Percentiles rank a stretch among this genome's conserved stretches.
Evolutionary conservation across 2,329 filamentous ascomycete genomes (phyloP).

Genomic region (Sarocladium oryzae): DNA sequence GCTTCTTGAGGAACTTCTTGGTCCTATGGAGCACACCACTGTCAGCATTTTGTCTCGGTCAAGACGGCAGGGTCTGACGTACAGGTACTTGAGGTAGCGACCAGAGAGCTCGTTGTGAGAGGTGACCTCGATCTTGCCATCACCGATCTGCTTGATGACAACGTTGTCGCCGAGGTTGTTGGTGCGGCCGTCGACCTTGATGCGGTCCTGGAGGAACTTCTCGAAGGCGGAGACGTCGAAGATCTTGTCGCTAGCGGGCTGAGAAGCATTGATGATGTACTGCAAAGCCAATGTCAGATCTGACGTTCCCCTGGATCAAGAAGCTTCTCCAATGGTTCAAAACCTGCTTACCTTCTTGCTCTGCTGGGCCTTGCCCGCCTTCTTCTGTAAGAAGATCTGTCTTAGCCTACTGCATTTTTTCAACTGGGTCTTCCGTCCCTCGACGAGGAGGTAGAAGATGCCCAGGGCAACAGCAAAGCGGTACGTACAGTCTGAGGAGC

Average conservation of each 20-base stretch:
- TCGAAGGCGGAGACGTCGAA: conserved; percentile 98
- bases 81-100: conserved; percentile 99
- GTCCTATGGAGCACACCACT: conserved; percentile 50
- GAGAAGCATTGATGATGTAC: conserved; percentile 99
- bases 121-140: conserved; percentile 97
- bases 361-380: conserved; percentile 69
- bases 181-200: conserved; percentile 98
- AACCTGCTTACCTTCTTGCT: conserved; percentile 80
- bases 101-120: conserved; percentile 97
- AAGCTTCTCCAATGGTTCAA: neutral
- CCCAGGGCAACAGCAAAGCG: conserved; percentile 79
- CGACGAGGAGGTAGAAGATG: conserved; percentile 26
- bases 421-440: conserved; percentile 1
- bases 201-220: conserved; percentile 99
- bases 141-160: conserved; percentile 81
- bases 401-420: conserved; percentile 91
- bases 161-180: conserved; percentile 96
- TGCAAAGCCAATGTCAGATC: no score
- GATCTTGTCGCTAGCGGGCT: conserved; percentile 99
- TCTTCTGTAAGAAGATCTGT: conserved; percentile 51
- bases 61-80: conserved; percentile 32
- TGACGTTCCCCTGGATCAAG: no score
- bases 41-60: neutral
- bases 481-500: conserved; percentile 84
- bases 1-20: conserved; percentile 99